Base-by-base conservation (phyloP, 495 filamentous ascomycete species). In the Lasiosphaeria miniovina region DNA sequence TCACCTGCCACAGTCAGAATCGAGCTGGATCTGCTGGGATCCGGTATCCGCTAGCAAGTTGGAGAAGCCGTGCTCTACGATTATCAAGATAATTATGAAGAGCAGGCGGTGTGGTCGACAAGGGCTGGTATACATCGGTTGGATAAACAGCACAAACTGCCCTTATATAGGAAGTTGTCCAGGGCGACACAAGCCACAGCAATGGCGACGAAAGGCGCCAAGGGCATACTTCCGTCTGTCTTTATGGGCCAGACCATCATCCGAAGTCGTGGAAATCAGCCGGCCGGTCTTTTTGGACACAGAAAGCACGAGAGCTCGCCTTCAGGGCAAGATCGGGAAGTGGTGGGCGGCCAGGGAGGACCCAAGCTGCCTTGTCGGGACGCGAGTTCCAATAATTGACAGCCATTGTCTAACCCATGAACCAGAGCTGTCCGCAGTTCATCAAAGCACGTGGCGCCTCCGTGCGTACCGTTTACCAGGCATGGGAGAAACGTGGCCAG, bases 361-460 rank as follows among this genome's bases (percentile, higher is more conserved):
- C 8, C 43, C 12, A 46, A 46, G 43, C 43, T 46, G 43, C 43
- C 33, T 53, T 53, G 34, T 36, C 51, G 33, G 36, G 7, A 53
- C 32, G 6, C 32, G 32, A 12, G 36, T 5, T 56, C 54, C 54
- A 56, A 56, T 56, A 56, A 56, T 56, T 49, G 54, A 36, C 54
- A 46, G 54, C 54, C 54, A 48, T 34, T 56, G 54, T 48, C 31
- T 43, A 56, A 49, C 54, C 53, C 53, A n/a, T 14, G 24, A 12
- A 45, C 11, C 15, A 36, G 53, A 34, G 15, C 6, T 45, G 36
- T 17, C 9, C 40, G 36, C 14, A 10, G 53, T n/a, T 34, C 33
- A 24, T 48, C 54, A 45, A 45, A 17, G 65, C 65, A 67, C 65
- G 65, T 67, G 65, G 61, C 49, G 36, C 52, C n/a, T 49, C 59